These are phyloP conservation scores for Berkeleyomyces basicola DNA, from an alignment of 2,329 filamentous ascomycete genomes.

Conservation along the genomic window DNA sequence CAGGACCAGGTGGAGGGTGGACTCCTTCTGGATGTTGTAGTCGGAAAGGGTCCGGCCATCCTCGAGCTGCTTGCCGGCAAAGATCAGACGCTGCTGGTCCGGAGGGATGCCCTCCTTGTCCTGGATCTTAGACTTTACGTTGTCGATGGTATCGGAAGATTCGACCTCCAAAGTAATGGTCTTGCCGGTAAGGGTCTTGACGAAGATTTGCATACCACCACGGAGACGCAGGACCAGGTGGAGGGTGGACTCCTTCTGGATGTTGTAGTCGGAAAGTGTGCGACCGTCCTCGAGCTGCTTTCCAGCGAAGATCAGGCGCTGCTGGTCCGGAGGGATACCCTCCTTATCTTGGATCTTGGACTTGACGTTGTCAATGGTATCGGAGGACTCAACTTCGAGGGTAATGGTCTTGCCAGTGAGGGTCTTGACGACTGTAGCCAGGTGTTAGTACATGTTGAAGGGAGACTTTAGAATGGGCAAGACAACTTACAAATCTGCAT, in stretches of 20 bases:
- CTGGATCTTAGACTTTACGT: constrained; percentile 93
- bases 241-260: constrained; percentile 53
- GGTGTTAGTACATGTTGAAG: constrained; percentile 23
- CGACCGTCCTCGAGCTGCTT: constrained; percentile 90
- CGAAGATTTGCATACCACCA: constrained; percentile 53
- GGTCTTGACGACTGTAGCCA: constrained; percentile 54
- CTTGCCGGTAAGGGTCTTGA: constrained; percentile 82
- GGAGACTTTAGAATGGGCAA: constrained; percentile 14
- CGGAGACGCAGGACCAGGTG: constrained; percentile 60
- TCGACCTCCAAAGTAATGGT: constrained; percentile 87
- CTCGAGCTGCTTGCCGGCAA: constrained; percentile 91
- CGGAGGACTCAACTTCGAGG: constrained; percentile 71
- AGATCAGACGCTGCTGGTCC: constrained; percentile 91
- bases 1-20: constrained; percentile 69
- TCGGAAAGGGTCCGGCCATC: constrained; percentile 72
- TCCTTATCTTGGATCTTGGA: constrained; percentile 86
- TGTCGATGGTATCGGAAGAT: constrained; percentile 82
- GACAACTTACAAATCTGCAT: constrained; percentile 41
- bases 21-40: constrained; percentile 95
- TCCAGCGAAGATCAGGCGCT: constrained; percentile 82
- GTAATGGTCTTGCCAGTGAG: constrained; percentile 90
- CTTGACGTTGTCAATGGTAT: constrained; percentile 92
- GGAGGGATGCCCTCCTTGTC: constrained; percentile 96
- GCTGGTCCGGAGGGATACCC: constrained; percentile 87
- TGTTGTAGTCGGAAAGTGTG: constrained; percentile 89